Conservation (phyloP, 2,329 filamentous ascomycete genomes). For the Stachybotrys echinatus region DNA sequence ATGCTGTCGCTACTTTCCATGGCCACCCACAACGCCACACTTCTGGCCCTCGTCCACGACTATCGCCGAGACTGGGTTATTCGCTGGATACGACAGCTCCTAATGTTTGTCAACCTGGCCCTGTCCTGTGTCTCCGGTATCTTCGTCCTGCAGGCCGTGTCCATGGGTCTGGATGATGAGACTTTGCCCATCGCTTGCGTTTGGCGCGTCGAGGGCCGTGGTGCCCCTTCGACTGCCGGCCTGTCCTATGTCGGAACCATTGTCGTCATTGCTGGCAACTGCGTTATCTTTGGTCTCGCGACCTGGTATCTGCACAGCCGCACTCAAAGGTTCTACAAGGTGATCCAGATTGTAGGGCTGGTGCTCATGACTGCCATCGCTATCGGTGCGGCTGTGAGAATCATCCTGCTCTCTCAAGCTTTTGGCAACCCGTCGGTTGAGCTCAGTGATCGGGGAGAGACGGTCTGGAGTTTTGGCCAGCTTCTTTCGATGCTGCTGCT, state of each 20-base stretch:
- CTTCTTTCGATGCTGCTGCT: slow-evolving; percentile 55
- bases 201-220: slow-evolving; percentile 40
- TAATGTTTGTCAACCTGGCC: slow-evolving; percentile 61
- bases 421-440: slow-evolving; percentile 33
- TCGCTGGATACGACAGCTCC: slow-evolving; percentile 57
- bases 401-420: slow-evolving; percentile 54
- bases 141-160: slow-evolving; percentile 51
- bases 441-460: slow-evolving; percentile 17
- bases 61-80: slow-evolving; percentile 63
- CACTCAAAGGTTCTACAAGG: slow-evolving; percentile 47
- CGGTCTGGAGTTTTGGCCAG: slow-evolving; percentile 58
- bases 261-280: slow-evolving; percentile 54
- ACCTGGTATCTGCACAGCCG: slow-evolving; percentile 61
- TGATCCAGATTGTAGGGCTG: slow-evolving; percentile 47
- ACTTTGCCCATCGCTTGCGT: slow-evolving; percentile 58
- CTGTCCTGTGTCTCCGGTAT: slow-evolving; percentile 52
- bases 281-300: slow-evolving; percentile 51
- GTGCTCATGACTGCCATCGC: slow-evolving; percentile 52
- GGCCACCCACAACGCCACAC: slow-evolving; percentile 59
- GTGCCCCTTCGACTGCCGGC: slow-evolving; percentile 30
- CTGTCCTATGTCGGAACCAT: slow-evolving; percentile 55
- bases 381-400: slow-evolving; percentile 51
- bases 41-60: slow-evolving; percentile 61
- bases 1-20: slow-evolving; percentile 60
- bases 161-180: slow-evolving; percentile 41